Conservation (phyloP, 441 rosid species). For the Aleurites moluccanus region DNA sequence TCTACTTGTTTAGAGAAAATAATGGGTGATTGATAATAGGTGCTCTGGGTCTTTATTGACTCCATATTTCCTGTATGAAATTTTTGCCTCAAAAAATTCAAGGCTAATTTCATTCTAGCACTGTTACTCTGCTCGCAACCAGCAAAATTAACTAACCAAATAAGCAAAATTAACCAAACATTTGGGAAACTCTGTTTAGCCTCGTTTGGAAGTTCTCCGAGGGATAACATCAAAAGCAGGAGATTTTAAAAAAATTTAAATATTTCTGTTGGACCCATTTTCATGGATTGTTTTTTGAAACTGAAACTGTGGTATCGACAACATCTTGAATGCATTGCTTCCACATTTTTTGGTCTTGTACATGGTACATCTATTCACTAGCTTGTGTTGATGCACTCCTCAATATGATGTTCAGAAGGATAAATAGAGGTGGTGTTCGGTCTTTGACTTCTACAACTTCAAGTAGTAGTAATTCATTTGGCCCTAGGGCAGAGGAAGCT, state of each 20-base stretch:
- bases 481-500: constrained; percentile 68
- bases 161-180: no score
- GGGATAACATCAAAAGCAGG: constrained; percentile 51
- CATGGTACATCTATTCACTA: constrained; percentile 83
- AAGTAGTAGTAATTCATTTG: constrained; percentile 76
- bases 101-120: no score
- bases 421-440: constrained; percentile 57
- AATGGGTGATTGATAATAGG: no score
- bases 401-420: constrained; percentile 84
- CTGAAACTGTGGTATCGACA: constrained; percentile 82
- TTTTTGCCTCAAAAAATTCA: no score
- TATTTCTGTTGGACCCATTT: constrained; percentile 54
- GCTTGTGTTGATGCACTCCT: constrained; percentile 89
- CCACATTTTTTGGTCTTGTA: constrained; percentile 76
- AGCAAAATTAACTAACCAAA: no score
- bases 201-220: constrained; percentile 63
- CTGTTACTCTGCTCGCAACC: neutral
- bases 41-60: no score
- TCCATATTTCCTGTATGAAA: no score
- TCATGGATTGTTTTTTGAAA: constrained; percentile 86
- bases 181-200: no score
- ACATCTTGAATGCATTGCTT: constrained; percentile 86
- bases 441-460: constrained; percentile 62
- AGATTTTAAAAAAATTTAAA: constrained; percentile 54
- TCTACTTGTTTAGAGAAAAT: no score